Conservation (phyloP, 176 grass and related monocot species). For the Triticum dicoccoides region DNA sequence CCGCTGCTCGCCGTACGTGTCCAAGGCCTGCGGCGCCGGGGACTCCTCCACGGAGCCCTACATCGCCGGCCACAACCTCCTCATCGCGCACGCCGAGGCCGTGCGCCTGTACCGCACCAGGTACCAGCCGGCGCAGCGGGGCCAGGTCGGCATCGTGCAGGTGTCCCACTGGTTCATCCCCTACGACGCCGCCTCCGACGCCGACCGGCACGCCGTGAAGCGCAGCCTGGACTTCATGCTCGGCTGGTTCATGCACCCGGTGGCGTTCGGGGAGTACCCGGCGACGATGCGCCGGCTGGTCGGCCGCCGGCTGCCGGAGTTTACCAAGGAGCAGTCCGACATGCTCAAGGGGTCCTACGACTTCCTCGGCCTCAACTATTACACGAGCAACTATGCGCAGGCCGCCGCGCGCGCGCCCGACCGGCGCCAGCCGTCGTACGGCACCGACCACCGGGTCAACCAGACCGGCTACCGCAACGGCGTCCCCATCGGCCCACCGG, state of each 20-base stretch:
- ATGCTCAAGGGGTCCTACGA: slow-evolving; percentile 43
- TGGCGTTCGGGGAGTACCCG: slow-evolving; percentile 31
- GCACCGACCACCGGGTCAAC: slow-evolving; percentile 18
- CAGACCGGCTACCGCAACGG: slow-evolving; percentile 23
- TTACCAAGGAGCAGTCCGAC: slow-evolving; percentile 34
- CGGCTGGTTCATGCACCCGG: slow-evolving; percentile 45
- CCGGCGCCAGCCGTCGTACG: not conserved
- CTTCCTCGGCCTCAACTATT: slow-evolving; percentile 51
- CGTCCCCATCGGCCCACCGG: slow-evolving; percentile 24
- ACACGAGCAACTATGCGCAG: slow-evolving; percentile 30
- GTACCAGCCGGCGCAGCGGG: slow-evolving; percentile 43
- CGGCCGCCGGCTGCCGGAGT: slow-evolving; percentile 34
- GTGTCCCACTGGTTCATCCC: slow-evolving; percentile 29
- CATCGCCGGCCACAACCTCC: slow-evolving; percentile 43
- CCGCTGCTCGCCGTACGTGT: slow-evolving; percentile 39
- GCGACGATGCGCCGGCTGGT: slow-evolving; percentile 20
- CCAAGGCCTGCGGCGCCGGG: slow-evolving; percentile 23
- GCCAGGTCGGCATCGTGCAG: slow-evolving; percentile 39
- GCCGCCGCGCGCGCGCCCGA: slow-evolving; percentile 1
- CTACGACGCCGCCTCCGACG: not conserved
- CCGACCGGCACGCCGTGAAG: slow-evolving; percentile 5
- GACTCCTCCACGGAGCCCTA: slow-evolving; percentile 67
- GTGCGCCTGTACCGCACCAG: slow-evolving; percentile 48
- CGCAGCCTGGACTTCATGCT: slow-evolving; percentile 40
- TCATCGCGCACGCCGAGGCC: slow-evolving; percentile 59